phyloP scores from a whole-genome alignment of 495 filamentous ascomycete genomes.

The Elasticomyces elasticus region DNA sequence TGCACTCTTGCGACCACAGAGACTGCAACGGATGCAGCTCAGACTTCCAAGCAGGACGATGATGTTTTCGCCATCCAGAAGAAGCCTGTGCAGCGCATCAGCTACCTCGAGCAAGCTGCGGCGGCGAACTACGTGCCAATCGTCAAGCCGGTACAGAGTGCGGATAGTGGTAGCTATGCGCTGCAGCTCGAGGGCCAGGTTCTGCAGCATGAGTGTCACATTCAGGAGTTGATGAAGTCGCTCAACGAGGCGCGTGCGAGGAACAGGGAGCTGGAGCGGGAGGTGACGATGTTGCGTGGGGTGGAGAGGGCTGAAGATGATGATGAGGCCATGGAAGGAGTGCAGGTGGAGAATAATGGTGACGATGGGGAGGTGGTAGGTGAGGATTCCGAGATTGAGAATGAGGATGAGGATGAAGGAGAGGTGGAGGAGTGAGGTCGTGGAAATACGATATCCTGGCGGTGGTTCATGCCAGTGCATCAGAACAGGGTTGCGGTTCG shows the following conservation, averaged over 20 bases:
- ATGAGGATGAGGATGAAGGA: not conserved
- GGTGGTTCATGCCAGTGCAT: no score
- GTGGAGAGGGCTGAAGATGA: not conserved
- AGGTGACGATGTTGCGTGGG: not conserved
- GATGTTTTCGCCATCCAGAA: no score
- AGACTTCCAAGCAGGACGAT: no score
- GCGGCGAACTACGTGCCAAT: not conserved
- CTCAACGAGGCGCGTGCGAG: not conserved
- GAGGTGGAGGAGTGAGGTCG: not conserved
- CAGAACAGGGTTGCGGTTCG: no score
- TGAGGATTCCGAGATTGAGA: not conserved
- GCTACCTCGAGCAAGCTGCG: no score
- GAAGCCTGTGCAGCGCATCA: no score
- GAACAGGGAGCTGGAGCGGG: not conserved
- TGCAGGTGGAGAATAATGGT: not conserved
- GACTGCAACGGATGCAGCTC: no score
- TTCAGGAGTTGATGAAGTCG: not conserved
- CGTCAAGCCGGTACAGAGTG: not conserved
- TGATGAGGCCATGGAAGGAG: no score
- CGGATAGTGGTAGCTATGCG: slow-evolving; percentile 1
- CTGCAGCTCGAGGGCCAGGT: not conserved
- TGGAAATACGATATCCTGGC: no score
- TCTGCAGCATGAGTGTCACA: not conserved
- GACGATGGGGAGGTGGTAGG: not conserved
- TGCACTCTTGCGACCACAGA: no score